Base-by-base conservation (phyloP, 805 yeast genomes). In the Metschnikowia matae region DNA sequence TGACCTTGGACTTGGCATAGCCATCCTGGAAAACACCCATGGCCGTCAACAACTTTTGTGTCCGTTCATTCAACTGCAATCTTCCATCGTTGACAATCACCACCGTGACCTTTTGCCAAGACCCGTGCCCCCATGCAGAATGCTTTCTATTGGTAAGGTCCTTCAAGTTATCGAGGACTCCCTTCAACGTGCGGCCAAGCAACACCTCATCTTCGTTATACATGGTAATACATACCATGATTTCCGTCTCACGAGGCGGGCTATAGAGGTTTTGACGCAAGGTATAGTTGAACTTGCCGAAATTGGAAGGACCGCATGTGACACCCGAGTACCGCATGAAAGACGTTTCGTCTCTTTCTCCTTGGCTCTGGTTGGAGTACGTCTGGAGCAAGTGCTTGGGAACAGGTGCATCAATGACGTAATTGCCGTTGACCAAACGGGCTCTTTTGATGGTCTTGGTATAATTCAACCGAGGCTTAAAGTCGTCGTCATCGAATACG, bases 321-420 rank as follows among this genome's bases (percentile, higher is more conserved):
- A 88, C 90, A 0, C 97, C 97, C 50, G 94, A 89, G 68, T 91
- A 92, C 65, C 98, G 79, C 92, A 92, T 85, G 60, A 85, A 89
- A 33, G 75, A 85, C 86, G 72, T 92, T 87, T 64, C 91, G 50
- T 56, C 58, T 39, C 54, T 44, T 29, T 48, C 49, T n/a, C 60
- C 58, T 2, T 46, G 47, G 38, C 35, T 32, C n/a, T 49, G 46
- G 21, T 26, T 38, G 4, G 56, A 73, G 52, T 66, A 73, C 6
- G 66, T 68, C 41, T 63, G 67, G 40, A 73, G 59, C 34, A 74
- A 64, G 11, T 70, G 59, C 45, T 62, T 54, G 10, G 78, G 78
- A 10, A 67, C 71, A 1, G 77, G 77, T 18, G 73, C 72, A 53
- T 74, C 78, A 44, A 74, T 69, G 10, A 73, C 68, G 52, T 73